A percentile compares a stretch with the other conserved stretches of the same genome.
Conservation (phyloP, 768 basidiomycete genomes). For the Neoboletus subvelutipes region DNA sequence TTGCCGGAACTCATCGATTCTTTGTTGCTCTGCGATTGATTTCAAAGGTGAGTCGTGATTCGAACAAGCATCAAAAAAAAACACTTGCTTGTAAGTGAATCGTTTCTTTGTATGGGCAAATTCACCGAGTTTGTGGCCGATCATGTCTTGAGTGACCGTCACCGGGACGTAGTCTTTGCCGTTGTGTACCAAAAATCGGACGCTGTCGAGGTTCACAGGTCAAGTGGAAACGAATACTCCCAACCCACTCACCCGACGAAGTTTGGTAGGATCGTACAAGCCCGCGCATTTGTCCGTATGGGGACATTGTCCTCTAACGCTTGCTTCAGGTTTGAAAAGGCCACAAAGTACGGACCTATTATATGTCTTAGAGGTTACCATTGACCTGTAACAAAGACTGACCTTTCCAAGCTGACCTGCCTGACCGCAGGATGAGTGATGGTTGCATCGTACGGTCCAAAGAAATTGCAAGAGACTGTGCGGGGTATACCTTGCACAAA, state of each 20-base stretch:
- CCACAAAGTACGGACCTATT: conserved; percentile 89
- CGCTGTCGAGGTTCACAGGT: conserved; percentile 39
- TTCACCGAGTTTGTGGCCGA: conserved; percentile 96
- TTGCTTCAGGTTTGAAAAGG: conserved; percentile 85
- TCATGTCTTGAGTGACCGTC: conserved; percentile 92
- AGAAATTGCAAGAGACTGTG: background rate
- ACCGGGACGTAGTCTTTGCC: conserved; percentile 89
- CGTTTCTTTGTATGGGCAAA: conserved; percentile 88
- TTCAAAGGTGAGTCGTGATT: background rate
- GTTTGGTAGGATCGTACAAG: conserved; percentile 92
- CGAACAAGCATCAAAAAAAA: background rate
- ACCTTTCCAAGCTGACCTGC: conserved; percentile 89
- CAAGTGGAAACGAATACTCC: background rate
- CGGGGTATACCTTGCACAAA: background rate
- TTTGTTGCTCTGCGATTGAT: conserved; percentile 36
- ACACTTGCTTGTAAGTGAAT: conserved; percentile 79
- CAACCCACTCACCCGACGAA: conserved; percentile 78
- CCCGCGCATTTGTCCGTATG: conserved; percentile 83
- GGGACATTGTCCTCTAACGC: conserved; percentile 79
- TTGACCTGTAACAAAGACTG: conserved; percentile 1
- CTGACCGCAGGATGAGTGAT: conserved; percentile 57
- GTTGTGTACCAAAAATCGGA: conserved; percentile 92
- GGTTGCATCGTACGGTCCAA: conserved; percentile 50
- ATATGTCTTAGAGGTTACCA: background rate
- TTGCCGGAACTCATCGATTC: conserved; percentile 28